Percentiles rank a stretch among this genome's conserved stretches.
Evolutionary conservation across 208 protist species (phyloP).

Genomic region (Trichomonas vaginalis): DNA sequence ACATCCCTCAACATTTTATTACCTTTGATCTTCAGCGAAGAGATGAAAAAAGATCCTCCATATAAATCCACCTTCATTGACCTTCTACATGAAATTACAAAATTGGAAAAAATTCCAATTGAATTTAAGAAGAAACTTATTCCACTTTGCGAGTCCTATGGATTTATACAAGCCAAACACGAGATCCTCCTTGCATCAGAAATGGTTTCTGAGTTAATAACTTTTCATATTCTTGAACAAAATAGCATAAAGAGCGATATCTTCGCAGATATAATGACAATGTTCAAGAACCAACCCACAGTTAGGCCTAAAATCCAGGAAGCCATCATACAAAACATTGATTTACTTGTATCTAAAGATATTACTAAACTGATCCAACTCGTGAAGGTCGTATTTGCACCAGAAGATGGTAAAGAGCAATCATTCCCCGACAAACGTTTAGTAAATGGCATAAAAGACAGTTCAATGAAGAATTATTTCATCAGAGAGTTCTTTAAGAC

Average conservation of each 20-base stretch:
- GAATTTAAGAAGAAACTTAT: background rate
- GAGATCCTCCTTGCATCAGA: background rate
- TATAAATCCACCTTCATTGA: too few species aligned
- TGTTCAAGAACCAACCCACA: background rate
- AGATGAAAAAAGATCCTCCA: too few species aligned
- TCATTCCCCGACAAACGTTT: background rate
- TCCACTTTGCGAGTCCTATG: background rate
- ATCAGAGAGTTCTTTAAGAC: background rate
- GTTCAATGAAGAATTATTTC: background rate
- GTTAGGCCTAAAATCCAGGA: background rate
- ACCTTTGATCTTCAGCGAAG: too few species aligned
- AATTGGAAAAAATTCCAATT: too few species aligned
- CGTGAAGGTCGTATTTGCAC: background rate
- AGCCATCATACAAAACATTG: background rate
- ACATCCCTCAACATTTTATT: too few species aligned
- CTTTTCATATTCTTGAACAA: background rate
- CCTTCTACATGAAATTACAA: too few species aligned
- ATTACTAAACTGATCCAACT: background rate
- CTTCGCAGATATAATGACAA: background rate
- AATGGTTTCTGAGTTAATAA: background rate
- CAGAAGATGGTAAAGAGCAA: background rate
- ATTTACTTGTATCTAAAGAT: background rate
- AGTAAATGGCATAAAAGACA: background rate
- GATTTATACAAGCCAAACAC: background rate
- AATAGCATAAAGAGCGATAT: background rate